Evolutionary conservation across 2,329 filamentous ascomycete species (phyloP).

Genomic region (Epichloe festucae): DNA sequence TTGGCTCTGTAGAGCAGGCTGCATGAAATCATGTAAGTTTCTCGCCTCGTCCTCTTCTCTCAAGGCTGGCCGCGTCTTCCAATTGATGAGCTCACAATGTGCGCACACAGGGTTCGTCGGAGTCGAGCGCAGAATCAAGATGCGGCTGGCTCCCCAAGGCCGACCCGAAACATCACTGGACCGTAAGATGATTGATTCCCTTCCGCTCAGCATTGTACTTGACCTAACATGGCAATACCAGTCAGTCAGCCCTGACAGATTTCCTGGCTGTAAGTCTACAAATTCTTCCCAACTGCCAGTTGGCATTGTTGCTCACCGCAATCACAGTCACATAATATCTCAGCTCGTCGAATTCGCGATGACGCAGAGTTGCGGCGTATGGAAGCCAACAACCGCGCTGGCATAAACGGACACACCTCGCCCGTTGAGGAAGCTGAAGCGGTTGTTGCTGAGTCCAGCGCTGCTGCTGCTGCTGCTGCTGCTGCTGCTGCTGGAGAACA

Average conservation of each 20-base stretch:
- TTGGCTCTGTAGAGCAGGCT: neutral
- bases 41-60: neutral
- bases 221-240: conserved; percentile 10
- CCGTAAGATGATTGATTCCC: conserved; percentile 18
- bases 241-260: conserved; percentile 40
- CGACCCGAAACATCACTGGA: conserved; percentile 23
- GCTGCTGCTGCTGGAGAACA: conserved; percentile 5
- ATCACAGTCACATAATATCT: conserved; percentile 57
- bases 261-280: conserved; percentile 34
- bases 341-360: conserved; percentile 39
- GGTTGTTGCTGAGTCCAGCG: conserved; percentile 11
- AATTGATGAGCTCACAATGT: neutral
- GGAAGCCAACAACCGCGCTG: conserved; percentile 15
- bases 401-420: conserved; percentile 11
- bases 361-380: conserved; percentile 37
- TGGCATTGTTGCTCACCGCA: conserved; percentile 10
- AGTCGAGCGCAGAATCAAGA: conserved; percentile 7
- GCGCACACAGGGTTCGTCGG: conserved; percentile 4
- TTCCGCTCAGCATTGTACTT: neutral
- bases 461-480: no score
- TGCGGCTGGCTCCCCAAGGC: conserved; percentile 10
- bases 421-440: conserved; percentile 5
- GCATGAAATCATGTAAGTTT: conserved; percentile 2
- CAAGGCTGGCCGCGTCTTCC: neutral
- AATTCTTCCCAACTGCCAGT: neutral